A percentile compares a stretch with the other conserved stretches of the same genome.
These are phyloP conservation scores for Russula dissimulans DNA, from an alignment of 768 basidiomycete genomes.

Conservation along the genomic window DNA sequence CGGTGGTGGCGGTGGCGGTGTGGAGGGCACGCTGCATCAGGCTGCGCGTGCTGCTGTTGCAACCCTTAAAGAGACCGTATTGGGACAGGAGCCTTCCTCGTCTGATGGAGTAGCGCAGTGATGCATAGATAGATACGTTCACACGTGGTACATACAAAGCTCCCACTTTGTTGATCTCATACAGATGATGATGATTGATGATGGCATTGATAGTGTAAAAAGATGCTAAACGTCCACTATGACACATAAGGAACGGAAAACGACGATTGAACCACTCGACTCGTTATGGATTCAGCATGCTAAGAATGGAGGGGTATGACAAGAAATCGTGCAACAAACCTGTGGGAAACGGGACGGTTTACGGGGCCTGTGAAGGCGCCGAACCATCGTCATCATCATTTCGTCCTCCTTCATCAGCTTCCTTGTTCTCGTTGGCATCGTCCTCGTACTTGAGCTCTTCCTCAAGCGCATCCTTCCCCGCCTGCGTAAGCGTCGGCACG, in stretches of 20 bases:
- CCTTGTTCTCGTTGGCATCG: neutral
- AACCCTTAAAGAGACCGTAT: neutral
- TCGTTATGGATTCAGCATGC: neutral
- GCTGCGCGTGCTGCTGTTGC: neutral
- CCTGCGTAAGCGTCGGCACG: constrained; percentile 55
- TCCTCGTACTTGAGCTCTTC: constrained; percentile 45
- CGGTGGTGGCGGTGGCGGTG: neutral
- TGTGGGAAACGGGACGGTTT: neutral
- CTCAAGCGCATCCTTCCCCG: constrained; percentile 62
- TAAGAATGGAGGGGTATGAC: neutral
- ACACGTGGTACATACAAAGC: neutral
- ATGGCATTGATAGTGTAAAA: neutral
- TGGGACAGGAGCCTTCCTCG: neutral
- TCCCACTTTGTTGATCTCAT: too few relatives aligned
- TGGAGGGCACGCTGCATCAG: constrained; percentile 3
- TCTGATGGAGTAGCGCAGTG: neutral
- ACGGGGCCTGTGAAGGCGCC: neutral
- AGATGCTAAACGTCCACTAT: neutral
- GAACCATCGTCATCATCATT: neutral
- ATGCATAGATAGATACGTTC: neutral
- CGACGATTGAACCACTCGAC: neutral
- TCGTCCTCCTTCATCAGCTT: neutral
- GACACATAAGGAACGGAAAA: neutral
- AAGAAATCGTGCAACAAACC: neutral
- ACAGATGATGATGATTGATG: neutral